Conservation (phyloP, 192 early-diverging fungal species). For the Diversispora eburnea region DNA sequence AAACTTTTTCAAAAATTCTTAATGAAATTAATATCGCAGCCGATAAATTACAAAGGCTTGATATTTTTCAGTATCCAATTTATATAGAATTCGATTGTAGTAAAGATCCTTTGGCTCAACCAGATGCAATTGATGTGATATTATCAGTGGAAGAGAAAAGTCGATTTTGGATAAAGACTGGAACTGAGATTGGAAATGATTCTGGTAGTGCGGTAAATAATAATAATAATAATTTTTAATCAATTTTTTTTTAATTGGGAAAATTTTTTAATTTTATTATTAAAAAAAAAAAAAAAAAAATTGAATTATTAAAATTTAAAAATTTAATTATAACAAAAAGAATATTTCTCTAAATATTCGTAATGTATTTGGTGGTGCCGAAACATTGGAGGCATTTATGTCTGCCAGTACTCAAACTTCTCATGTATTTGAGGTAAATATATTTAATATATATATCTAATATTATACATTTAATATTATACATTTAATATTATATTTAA, state of each 20-base stretch:
- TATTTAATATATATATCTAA: background rate
- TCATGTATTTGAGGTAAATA: conserved; percentile 47
- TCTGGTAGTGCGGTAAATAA: conserved; percentile 75
- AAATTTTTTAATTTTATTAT: conserved; percentile 1
- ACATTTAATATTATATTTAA: conserved; percentile 6
- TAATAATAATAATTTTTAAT: background rate
- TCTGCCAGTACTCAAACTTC: conserved; percentile 73
- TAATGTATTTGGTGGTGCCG: conserved; percentile 88
- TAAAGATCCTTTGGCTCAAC: conserved; percentile 36
- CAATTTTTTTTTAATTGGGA: background rate
- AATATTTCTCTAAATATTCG: conserved; percentile 60
- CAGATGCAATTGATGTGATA: conserved; percentile 64
- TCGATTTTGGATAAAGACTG: conserved; percentile 76
- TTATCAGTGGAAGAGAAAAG: conserved; percentile 68
- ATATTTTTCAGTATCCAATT: conserved; percentile 63
- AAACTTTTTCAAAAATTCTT: conserved; percentile 64
- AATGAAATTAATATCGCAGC: conserved; percentile 52
- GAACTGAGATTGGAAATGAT: conserved; percentile 84
- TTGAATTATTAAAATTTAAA: too few species aligned
- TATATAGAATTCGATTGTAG: conserved; percentile 64
- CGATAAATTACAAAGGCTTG: conserved; percentile 56
- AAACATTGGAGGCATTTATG: conserved; percentile 69
- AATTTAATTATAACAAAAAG: conserved; percentile 25
- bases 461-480: background rate
- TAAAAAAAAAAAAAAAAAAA: too few species aligned